Base-by-base conservation (phyloP, 495 filamentous ascomycete species). In the Lichenothelia convexa region DNA sequence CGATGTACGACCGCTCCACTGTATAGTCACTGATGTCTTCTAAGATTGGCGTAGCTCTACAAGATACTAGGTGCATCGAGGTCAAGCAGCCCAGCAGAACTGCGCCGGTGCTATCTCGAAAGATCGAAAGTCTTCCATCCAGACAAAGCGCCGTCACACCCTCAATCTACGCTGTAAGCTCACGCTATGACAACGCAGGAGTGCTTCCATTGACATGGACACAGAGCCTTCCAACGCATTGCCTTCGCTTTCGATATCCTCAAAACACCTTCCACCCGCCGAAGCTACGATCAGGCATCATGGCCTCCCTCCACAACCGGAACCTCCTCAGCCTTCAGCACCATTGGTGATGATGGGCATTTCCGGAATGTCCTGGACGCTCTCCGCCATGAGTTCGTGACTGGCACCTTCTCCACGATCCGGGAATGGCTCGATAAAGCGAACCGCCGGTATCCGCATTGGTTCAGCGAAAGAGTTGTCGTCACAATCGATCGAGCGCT, bases 211-310 rank as follows among this genome's bases (percentile, higher is more conserved):
- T 2, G 9, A 13, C 24, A 29, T 11, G 9, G 9, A 29, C 24
- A 5, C 27, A 53, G 55, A 20, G 59, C 59, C 5, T 62, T 62
- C 35, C 59, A 62, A 36, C 48, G 59, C 19, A 50, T 62, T n/a
- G 57, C 48, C 5, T 60, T 62, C 36, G 58, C 59, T 12, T 62
- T 56, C 31, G 56, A 61, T 36, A 60, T 61, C 31, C 53, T 62
- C 8, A 56, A 55, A 40, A 57, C 56, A 1, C 53, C 56, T 1
- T 48, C 46, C 15, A 40, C 56, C 11, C 53, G 59, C 15, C 39
- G 45, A 34, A 55, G 53, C 30, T 62, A 61, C 30, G 57, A 61
- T 36, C 48, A 48, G n/a, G 58, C 41, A 16, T 53, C 40, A 31
- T 42, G 20, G 17, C 5, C 19, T 5, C n/a, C 49, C 2, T 39